These are phyloP conservation scores for Scheffersomyces amazonensis DNA, from an alignment of 805 yeast genomes.

Conservation along the genomic window DNA sequence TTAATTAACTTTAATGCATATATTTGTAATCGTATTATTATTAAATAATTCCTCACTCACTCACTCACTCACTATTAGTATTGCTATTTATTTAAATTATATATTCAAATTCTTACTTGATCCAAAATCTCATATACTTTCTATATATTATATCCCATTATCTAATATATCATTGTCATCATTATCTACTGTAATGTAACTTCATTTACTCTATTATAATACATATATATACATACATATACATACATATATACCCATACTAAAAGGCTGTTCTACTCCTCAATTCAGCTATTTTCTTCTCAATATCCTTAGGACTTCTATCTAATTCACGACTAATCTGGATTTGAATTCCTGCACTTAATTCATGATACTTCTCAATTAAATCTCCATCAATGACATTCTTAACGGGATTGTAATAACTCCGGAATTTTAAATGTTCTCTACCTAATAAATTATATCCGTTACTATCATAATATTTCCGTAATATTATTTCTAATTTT, in stretches of 20 bases:
- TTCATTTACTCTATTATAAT: too few species aligned
- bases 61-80: too few species aligned
- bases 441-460: constrained; percentile 53
- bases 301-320: constrained; percentile 47
- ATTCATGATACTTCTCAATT: constrained; percentile 53
- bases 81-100: too few species aligned
- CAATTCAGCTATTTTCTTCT: constrained; percentile 50
- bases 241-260: constrained; percentile 1
- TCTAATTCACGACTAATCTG: constrained; percentile 42
- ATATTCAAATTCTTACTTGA: too few species aligned
- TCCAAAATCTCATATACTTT: too few species aligned
- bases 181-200: too few species aligned
- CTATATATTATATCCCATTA: too few species aligned
- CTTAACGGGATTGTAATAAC: constrained; percentile 79
- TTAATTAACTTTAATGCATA: too few species aligned
- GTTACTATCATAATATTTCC: constrained; percentile 24
- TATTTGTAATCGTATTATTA: too few species aligned
- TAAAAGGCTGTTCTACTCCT: constrained; percentile 42
- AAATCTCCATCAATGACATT: constrained; percentile 86
- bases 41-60: too few species aligned
- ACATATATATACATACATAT: too few species aligned
- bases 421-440: constrained; percentile 63
- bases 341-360: constrained; percentile 31
- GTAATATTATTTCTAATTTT: constrained; percentile 49
- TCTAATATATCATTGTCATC: too few species aligned